Evolutionary conservation across 2,329 filamentous ascomycete genomes (phyloP), one percentile per base, ranked within the genome.

Genomic region (Fonsecaea pugnacius): DNA sequence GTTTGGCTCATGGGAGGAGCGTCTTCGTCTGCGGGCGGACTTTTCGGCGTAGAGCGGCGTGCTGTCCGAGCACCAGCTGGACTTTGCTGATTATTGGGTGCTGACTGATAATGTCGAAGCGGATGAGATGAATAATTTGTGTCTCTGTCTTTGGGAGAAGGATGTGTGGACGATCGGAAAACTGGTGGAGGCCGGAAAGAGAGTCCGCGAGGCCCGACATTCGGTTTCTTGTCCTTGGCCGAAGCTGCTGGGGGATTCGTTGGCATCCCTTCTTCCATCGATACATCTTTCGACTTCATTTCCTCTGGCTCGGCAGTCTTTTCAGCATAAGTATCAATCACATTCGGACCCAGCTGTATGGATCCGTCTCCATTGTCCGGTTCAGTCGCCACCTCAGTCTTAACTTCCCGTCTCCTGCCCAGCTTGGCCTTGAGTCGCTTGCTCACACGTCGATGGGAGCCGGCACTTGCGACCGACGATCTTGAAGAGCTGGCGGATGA

Each of bases 1-100:
- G 80, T 75, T 59, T 93, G 83, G 59, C 88, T 85, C 33, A 97
- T 82, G 67, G 91, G 86, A 0, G 92, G 91, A 38, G 30, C 63
- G 9, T 59, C 58, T 50, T 46, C 40, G 27, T 66, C 58, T 18
- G 54, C 21, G 27, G 30, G n/a, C 12, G 60, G 21, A 43, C 12
- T 58, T 24, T 53, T 65, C 8, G 59, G 50, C 4, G 53, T 60
- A 9, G 48, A n/a, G 33, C 30, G 58, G n/a, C 64, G 56, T 10
- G 35, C 33, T 4, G 53, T 43, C 24, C 38, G n/a, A 27, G 27
- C 21, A 33, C 58, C 50, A 9, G 38, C 46, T 5, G 57, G 30
- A 33, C 32, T 35, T 10, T 38, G 56, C 85, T 81, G 84, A 86
- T 87, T 32, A 78, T 80, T n/a, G 74, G 74, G 6, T 79, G 80